Evolutionary conservation across 2,329 filamentous ascomycete species (phyloP), one percentile per base, ranked within the genome.

Genomic region (Trichoderma koningiopsis): DNA sequence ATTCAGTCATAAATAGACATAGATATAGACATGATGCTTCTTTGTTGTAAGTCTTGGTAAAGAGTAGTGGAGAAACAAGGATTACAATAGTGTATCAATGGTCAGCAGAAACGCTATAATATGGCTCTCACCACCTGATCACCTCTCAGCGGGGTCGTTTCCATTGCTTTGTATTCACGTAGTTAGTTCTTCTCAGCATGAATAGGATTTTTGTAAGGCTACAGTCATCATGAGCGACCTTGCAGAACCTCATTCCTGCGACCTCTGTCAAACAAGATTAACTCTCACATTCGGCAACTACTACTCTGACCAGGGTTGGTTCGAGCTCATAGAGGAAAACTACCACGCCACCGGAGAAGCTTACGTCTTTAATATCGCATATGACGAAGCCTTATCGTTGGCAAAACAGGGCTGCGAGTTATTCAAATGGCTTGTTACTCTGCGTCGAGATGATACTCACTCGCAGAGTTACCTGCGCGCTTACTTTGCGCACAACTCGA

Each of bases 321-420:
- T 29, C 11, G 55, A 67, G 16, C 64, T 58, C 29, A 67, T 59
- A 22, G 53, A 66, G 11, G 63, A 66, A 37, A 66, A 67, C 22
- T 67, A 67, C 10, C 37, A 52, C 55, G 64, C 64, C 22, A 67
- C 64, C 5, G 64, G 64, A 27, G 64, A 67, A 13, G 64, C 64
- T 2, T 67, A 52, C 16, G 55, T 59, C 55, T 58, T 59, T 29
- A 67, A 67, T 16, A 52, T 67, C 31, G 40, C 55, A 29, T 67
- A 59, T 35, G 40, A 47, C 1, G 64, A 67, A 29, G 64, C 64
- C 4, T 10, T 52, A 8, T 67, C 29, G 27, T 24, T 67, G n/a
- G 64, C 64, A 0, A n/a, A 67, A 10, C 53, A 47, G n/a, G 63
- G 63, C 14, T 67, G 64, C 29, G 5, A 59, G 37, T 4, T 67